phyloP scores from a whole-genome alignment of 2,329 filamentous ascomycete genomes.

The Paraphaeosphaeria sporulosa region DNA sequence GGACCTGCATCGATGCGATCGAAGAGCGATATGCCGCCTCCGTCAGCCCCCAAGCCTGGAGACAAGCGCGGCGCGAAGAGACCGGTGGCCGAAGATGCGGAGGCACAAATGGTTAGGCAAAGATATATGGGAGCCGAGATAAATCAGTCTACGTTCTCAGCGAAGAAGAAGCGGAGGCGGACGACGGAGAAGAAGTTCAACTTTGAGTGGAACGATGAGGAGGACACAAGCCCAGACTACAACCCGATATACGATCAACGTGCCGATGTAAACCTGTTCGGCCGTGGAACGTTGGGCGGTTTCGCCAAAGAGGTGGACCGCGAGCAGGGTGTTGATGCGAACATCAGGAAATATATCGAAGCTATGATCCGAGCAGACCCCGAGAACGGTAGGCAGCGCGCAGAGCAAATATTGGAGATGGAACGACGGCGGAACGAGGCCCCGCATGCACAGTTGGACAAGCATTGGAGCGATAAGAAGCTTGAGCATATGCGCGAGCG shows the following conservation, averaged over 20 bases:
- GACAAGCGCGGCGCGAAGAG: slow-evolving; percentile 42
- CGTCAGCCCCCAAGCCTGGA: slow-evolving; percentile 54
- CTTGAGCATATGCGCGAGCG: slow-evolving; percentile 94
- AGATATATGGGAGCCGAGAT: slow-evolving; percentile 92
- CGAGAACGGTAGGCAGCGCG: slow-evolving; percentile 78
- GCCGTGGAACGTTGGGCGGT: slow-evolving; percentile 71
- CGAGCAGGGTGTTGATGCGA: slow-evolving; percentile 50
- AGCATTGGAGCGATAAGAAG: slow-evolving; percentile 95
- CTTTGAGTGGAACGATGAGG: slow-evolving; percentile 95
- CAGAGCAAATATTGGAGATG: slow-evolving; percentile 83
- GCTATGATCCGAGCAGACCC: slow-evolving; percentile 77
- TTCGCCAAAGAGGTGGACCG: slow-evolving; percentile 65
- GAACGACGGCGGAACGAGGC: slow-evolving; percentile 79
- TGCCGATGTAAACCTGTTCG: slow-evolving; percentile 73
- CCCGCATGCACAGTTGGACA: slow-evolving; percentile 77
- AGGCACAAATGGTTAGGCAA: slow-evolving; percentile 76
- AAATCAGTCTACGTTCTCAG: slow-evolving; percentile 87
- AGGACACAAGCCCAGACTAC: slow-evolving; percentile 86
- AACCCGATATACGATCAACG: slow-evolving; percentile 80
- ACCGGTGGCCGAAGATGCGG: slow-evolving; percentile 64
- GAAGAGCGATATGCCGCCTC: slow-evolving; percentile 60
- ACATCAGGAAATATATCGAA: slow-evolving; percentile 66
- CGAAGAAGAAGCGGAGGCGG: slow-evolving; percentile 92
- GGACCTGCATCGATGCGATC: slow-evolving; percentile 62
- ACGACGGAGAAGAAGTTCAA: slow-evolving; percentile 98